phyloP scores from a whole-genome alignment of 2,329 filamentous ascomycete species.

The Amesomyces nigricolor region DNA sequence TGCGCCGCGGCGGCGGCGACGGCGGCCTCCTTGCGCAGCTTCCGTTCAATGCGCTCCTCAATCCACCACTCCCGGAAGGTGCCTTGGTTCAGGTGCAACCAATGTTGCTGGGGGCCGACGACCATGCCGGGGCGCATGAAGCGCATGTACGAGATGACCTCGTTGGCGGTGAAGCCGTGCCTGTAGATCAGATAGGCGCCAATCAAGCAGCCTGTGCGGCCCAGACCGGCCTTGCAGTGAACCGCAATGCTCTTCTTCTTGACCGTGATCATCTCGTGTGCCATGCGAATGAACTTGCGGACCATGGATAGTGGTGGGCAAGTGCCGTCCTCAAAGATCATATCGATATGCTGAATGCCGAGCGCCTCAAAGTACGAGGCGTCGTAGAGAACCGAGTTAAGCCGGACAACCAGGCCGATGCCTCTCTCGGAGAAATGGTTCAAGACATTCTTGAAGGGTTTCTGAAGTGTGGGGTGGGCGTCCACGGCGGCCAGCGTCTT shows the following conservation, averaged over 20 bases:
- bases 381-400: constrained; percentile 94
- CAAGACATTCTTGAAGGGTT: constrained; percentile 93
- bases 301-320: constrained; percentile 88
- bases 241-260: constrained; percentile 92
- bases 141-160: constrained; percentile 95
- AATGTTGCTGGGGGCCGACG: constrained; percentile 96
- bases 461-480: constrained; percentile 63
- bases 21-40: constrained; percentile 55
- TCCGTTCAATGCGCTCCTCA: constrained; percentile 74
- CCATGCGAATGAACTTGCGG: constrained; percentile 87
- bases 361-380: constrained; percentile 95
- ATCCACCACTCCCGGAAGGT: constrained; percentile 99
- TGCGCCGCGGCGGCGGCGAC: constrained; percentile 37
- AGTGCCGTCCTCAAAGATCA: constrained; percentile 99
- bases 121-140: constrained; percentile 99
- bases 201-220: constrained; percentile 91
- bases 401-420: constrained; percentile 85
- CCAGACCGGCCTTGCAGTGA: constrained; percentile 96
- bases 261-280: constrained; percentile 87
- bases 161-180: constrained; percentile 94
- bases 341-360: constrained; percentile 92
- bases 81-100: constrained; percentile 95
- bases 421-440: constrained; percentile 82
- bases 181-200: constrained; percentile 97
- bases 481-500: constrained; percentile 69